phyloP scores from a whole-genome alignment of 345 rosid genomes.

The Lagerstroemia speciosa region DNA sequence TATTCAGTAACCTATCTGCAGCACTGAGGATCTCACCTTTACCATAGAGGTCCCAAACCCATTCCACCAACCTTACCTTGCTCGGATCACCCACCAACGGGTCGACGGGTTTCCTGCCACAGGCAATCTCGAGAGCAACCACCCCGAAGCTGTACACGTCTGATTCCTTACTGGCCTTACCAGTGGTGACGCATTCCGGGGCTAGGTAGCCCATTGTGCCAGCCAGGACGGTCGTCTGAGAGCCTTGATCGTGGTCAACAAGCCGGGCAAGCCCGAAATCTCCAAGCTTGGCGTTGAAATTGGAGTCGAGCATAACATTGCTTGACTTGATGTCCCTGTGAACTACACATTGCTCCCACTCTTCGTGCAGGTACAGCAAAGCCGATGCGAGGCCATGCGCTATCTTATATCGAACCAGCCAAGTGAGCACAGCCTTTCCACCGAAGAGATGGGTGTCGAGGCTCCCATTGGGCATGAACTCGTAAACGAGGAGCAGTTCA shows the following conservation, averaged over 20 bases:
- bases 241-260: slow-evolving; percentile 22
- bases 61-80: slow-evolving; percentile 31
- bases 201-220: slow-evolving; percentile 36
- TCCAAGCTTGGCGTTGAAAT: slow-evolving; percentile 40
- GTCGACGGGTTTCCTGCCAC: slow-evolving; percentile 38
- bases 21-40: slow-evolving; percentile 19
- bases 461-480: slow-evolving; percentile 45
- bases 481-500: slow-evolving; percentile 43
- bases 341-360: slow-evolving; percentile 45
- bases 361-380: slow-evolving; percentile 45
- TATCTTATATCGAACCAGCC: slow-evolving; percentile 31
- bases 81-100: slow-evolving; percentile 13
- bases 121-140: slow-evolving; percentile 32
- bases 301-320: slow-evolving; percentile 43
- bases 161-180: slow-evolving; percentile 35
- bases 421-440: slow-evolving; percentile 12
- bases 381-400: slow-evolving; percentile 40
- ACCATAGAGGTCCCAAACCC: slow-evolving; percentile 47
- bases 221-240: slow-evolving; percentile 37
- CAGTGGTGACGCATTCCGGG: slow-evolving; percentile 28
- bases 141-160: slow-evolving; percentile 50
- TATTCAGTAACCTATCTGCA: slow-evolving; percentile 16
- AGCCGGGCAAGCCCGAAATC: slow-evolving; percentile 43
- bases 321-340: slow-evolving; percentile 45
- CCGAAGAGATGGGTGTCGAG: slow-evolving; percentile 41